Conservation (phyloP, 2,329 filamentous ascomycete species). For the Lizonia empirigonia region DNA sequence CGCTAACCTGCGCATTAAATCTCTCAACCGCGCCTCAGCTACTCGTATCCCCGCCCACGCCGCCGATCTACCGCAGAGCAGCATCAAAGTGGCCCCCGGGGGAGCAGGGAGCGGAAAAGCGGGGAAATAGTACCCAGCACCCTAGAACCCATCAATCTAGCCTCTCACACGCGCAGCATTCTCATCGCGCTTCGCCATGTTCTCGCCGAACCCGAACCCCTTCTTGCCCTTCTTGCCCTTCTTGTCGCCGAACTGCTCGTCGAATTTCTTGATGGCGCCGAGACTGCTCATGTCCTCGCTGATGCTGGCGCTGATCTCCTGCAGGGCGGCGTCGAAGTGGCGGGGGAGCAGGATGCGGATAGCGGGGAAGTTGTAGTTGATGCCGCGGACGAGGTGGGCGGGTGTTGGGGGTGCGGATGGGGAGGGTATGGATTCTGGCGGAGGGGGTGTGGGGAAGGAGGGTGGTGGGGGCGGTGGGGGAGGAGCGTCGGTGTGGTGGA, state of each 20-base stretch:
- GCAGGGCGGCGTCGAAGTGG: conserved; percentile 86
- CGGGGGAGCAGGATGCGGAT: conserved; percentile 66
- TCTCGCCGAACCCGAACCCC: conserved; percentile 57
- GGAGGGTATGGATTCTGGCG: background rate
- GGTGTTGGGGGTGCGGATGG: conserved; percentile 17
- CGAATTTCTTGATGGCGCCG: conserved; percentile 88
- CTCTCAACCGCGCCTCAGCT: too few relatives aligned
- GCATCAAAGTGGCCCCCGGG: too few relatives aligned
- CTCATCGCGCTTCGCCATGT: conserved; percentile 36
- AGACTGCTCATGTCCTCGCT: conserved; percentile 91
- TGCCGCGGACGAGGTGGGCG: conserved; percentile 39
- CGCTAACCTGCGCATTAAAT: too few relatives aligned
- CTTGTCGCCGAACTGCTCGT: conserved; percentile 90
- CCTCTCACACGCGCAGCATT: conserved; percentile 40
- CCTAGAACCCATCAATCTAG: too few relatives aligned
- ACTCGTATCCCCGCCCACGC: too few relatives aligned
- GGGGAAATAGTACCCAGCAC: too few relatives aligned
- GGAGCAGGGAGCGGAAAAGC: too few relatives aligned
- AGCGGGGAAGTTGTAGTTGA: conserved; percentile 67
- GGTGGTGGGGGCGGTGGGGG: background rate
- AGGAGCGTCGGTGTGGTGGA: conserved; percentile 4
- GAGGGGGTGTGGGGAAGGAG: background rate
- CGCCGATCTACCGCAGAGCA: too few relatives aligned
- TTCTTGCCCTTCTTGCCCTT: conserved; percentile 68
- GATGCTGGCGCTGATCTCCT: conserved; percentile 90